Conservation (phyloP, 2,329 filamentous ascomycete genomes). For the Huntiella abstrusa region DNA sequence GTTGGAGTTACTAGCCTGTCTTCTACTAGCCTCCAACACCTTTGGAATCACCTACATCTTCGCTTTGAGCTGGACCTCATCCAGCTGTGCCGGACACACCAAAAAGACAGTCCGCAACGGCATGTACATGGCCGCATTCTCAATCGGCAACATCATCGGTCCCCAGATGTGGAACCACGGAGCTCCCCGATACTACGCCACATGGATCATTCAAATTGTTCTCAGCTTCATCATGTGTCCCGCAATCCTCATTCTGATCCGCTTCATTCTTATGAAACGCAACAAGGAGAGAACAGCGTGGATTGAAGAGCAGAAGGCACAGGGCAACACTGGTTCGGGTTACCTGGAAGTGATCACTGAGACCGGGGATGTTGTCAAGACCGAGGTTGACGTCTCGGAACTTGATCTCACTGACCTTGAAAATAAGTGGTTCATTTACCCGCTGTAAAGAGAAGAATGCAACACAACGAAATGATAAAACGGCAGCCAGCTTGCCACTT, state of each 20-base stretch:
- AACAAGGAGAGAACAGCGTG: background rate
- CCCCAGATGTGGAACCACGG: constrained; percentile 20
- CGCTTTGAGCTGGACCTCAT: constrained; percentile 21
- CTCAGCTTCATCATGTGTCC: constrained; percentile 7
- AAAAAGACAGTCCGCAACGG: constrained; percentile 25
- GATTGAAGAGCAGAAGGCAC: background rate
- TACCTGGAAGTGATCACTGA: background rate
- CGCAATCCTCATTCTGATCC: background rate
- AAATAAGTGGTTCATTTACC: constrained; percentile 7
- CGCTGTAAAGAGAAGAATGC: background rate
- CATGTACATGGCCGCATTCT: constrained; percentile 21
- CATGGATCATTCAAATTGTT: constrained; percentile 15
- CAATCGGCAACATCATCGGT: constrained; percentile 20
- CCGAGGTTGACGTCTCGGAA: constrained; percentile 2
- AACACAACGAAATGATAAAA: too few species aligned
- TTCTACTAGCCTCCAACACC: constrained; percentile 14
- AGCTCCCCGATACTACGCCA: constrained; percentile 15
- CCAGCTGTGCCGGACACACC: constrained; percentile 20
- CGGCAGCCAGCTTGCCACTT: too few species aligned
- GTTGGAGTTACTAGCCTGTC: constrained; percentile 14
- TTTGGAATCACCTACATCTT: constrained; percentile 14
- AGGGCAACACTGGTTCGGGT: background rate
- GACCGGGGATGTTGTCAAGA: background rate
- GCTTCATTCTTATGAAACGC: background rate
- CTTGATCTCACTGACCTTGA: constrained; percentile 4